A percentile compares a stretch with the other conserved stretches of the same genome.
Conservation (phyloP, 345 rosid genomes). For the Anastatica hierochuntica region DNA sequence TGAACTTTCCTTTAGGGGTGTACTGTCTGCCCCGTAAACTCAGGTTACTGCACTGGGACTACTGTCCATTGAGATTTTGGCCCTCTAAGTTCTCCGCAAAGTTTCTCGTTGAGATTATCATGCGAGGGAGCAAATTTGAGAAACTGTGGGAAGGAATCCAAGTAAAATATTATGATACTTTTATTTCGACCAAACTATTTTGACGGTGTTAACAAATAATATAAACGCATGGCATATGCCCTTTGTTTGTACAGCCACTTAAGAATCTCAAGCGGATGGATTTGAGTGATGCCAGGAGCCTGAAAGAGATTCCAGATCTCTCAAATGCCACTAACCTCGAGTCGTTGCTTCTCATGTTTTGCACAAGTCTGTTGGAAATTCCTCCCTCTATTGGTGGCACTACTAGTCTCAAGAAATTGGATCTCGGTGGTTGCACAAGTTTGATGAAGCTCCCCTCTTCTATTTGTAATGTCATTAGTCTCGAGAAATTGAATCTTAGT, state of each 20-base stretch:
- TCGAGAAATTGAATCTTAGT: not conserved
- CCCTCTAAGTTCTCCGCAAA: not conserved
- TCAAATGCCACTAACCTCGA: no score
- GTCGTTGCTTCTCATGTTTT: no score
- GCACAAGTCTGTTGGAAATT: no score
- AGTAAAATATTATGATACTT: not conserved
- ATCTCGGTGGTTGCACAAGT: not conserved
- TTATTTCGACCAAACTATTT: no score
- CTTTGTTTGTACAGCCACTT: no score
- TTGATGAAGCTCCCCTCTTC: not conserved
- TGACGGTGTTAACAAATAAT: no score
- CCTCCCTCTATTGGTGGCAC: no score
- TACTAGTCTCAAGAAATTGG: not conserved
- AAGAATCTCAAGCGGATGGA: no score
- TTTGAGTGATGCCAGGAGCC: no score
- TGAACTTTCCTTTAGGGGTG: not conserved
- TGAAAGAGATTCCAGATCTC: no score
- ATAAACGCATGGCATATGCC: no score
- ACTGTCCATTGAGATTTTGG: not conserved
- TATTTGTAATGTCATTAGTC: not conserved
- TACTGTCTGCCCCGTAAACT: not conserved
- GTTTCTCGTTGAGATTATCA: not conserved
- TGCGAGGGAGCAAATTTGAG: not conserved
- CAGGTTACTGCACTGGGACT: not conserved
- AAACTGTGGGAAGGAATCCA: not conserved